Conservation (phyloP, 345 rosid genomes). For the Balakata baccata region DNA sequence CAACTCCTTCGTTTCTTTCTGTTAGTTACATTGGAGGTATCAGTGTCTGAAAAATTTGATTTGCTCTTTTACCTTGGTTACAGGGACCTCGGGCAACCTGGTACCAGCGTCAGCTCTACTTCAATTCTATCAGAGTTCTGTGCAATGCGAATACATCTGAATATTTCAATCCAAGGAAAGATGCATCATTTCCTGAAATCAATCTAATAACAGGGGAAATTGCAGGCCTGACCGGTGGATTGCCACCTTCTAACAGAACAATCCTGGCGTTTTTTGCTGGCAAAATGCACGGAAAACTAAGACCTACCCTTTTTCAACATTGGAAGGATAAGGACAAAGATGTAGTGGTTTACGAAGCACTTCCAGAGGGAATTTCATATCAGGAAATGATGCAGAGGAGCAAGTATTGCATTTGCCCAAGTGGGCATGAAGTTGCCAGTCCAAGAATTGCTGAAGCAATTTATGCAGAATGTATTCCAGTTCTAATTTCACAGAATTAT, state of each 20-base stretch:
- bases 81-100: slow-evolving; percentile 29
- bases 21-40: not conserved
- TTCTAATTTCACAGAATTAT: slow-evolving; percentile 55
- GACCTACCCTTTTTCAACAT: slow-evolving; percentile 36
- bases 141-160: slow-evolving; percentile 62
- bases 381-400: slow-evolving; percentile 39
- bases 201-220: slow-evolving; percentile 41
- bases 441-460: slow-evolving; percentile 75
- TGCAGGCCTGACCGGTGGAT: slow-evolving; percentile 11
- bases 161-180: slow-evolving; percentile 42
- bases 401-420: slow-evolving; percentile 63
- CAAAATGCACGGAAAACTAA: slow-evolving; percentile 38
- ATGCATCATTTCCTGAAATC: slow-evolving; percentile 55
- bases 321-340: slow-evolving; percentile 47
- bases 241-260: slow-evolving; percentile 28
- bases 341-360: slow-evolving; percentile 46
- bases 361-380: slow-evolving; percentile 40
- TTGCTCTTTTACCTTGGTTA: not conserved
- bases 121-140: slow-evolving; percentile 43
- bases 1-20: not conserved
- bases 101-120: slow-evolving; percentile 32
- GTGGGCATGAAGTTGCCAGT: slow-evolving; percentile 84
- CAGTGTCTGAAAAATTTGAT: too few relatives aligned
- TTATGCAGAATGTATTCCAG: slow-evolving; percentile 68
- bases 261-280: slow-evolving; percentile 50